These are phyloP conservation scores for Geotrichum phurueaensis DNA, from an alignment of 1,139 yeast species.

Conservation along the genomic window DNA sequence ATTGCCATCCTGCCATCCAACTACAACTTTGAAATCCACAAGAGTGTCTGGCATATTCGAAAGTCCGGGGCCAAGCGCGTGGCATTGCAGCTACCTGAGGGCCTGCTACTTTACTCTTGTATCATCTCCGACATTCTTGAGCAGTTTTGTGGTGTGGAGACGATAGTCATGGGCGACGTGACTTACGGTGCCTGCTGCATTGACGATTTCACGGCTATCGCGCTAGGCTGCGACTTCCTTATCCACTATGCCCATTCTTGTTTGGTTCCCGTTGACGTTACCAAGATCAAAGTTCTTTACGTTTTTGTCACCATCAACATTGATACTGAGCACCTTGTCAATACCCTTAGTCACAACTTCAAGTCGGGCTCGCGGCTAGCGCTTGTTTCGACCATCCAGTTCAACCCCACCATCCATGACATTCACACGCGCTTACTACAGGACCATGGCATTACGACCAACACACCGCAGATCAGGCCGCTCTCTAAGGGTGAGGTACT, in stretches of 20 bases:
- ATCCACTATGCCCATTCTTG: slow-evolving; percentile 98
- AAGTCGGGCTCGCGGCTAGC: slow-evolving; percentile 59
- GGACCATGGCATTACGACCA: slow-evolving; percentile 38
- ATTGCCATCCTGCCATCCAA: slow-evolving; percentile 77
- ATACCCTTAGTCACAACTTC: slow-evolving; percentile 70
- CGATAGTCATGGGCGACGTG: slow-evolving; percentile 96
- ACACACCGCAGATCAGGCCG: slow-evolving; percentile 90
- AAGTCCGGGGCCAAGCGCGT: slow-evolving; percentile 69
- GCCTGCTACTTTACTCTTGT: slow-evolving; percentile 78
- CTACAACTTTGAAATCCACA: slow-evolving; percentile 92
- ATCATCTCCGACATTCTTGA: slow-evolving; percentile 84
- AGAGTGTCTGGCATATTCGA: slow-evolving; percentile 86
- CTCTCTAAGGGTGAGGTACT: slow-evolving; percentile 91
- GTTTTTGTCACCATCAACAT: slow-evolving; percentile 93
- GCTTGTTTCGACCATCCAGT: slow-evolving; percentile 91
- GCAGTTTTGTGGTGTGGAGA: slow-evolving; percentile 82
- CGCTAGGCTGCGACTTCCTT: slow-evolving; percentile 87
- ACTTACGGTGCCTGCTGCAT: slow-evolving; percentile 98
- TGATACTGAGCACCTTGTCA: slow-evolving; percentile 73
- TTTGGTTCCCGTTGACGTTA: slow-evolving; percentile 88
- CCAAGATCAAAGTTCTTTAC: slow-evolving; percentile 81
- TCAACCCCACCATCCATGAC: slow-evolving; percentile 88
- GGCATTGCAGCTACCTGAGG: slow-evolving; percentile 97
- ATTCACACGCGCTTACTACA: slow-evolving; percentile 48
- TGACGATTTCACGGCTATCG: slow-evolving; percentile 90